Evolutionary conservation across 495 filamentous ascomycete genomes (phyloP).

Genomic region (Immersiella caudata): DNA sequence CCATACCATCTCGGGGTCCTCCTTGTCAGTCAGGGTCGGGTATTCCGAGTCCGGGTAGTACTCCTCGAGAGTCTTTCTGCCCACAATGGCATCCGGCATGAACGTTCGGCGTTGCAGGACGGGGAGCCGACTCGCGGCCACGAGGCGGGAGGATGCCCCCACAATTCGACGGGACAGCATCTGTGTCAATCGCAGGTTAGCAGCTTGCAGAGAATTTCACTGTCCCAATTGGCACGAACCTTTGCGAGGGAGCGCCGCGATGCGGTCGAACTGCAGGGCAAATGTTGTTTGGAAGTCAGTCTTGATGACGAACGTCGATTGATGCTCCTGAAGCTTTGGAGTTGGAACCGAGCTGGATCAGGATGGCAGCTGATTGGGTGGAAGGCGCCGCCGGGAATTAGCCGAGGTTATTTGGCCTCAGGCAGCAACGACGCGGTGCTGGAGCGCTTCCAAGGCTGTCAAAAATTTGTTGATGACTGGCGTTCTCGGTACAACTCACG

Average conservation of each 20-base stretch:
- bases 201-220: not conserved
- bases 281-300: not conserved
- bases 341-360: constrained; percentile 15
- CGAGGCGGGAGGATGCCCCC: constrained; percentile 56
- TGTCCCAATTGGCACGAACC: constrained; percentile 23
- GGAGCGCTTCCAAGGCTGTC: constrained; percentile 39
- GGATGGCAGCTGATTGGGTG: constrained; percentile 28
- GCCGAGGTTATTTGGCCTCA: constrained; percentile 27
- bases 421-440: constrained; percentile 28
- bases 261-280: constrained; percentile 25
- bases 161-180: constrained; percentile 69
- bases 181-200: constrained; percentile 35
- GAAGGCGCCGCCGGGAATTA: constrained; percentile 12
- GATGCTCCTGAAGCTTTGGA: constrained; percentile 22
- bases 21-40: constrained; percentile 62
- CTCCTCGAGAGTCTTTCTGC: constrained; percentile 47
- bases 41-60: constrained; percentile 51
- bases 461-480: constrained; percentile 51
- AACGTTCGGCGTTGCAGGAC: constrained; percentile 54
- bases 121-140: constrained; percentile 47
- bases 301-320: constrained; percentile 22
- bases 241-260: constrained; percentile 35
- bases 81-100: constrained; percentile 48
- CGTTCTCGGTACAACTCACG: constrained; percentile 43
- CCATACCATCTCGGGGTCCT: constrained; percentile 76